Conservation (phyloP, 768 basidiomycete genomes). For the Rhizopogon vinicolor region DNA sequence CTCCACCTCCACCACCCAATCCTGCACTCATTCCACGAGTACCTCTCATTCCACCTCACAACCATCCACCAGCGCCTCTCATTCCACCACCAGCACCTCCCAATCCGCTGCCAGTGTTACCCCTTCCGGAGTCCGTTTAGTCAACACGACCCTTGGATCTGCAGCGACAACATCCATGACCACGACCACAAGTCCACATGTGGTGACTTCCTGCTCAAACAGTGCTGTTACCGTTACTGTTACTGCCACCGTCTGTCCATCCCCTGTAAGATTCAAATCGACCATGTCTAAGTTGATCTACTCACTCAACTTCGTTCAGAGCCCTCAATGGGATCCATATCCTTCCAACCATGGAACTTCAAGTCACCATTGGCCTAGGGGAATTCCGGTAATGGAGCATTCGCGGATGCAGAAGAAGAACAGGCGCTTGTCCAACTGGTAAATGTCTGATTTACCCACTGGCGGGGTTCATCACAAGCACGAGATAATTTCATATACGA, state of each 20-base stretch:
- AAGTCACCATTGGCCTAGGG: not conserved
- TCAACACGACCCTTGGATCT: not conserved
- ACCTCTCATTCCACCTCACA: not conserved
- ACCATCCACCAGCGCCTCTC: not conserved
- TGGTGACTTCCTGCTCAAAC: not conserved
- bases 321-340: not conserved
- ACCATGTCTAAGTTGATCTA: not conserved
- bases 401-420: not conserved
- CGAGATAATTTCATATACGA: not conserved
- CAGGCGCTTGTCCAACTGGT: not conserved
- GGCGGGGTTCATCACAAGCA: not conserved
- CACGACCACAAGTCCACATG: not conserved
- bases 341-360: no score
- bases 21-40: not conserved
- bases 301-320: not conserved
- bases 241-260: slow-evolving; percentile 10
- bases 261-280: slow-evolving; percentile 7
- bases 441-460: not conserved
- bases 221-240: slow-evolving; percentile 11
- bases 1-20: not conserved
- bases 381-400: not conserved
- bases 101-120: not conserved
- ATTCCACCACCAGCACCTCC: not conserved
- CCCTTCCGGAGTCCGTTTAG: not conserved
- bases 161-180: not conserved